Conservation (phyloP, 176 grass and related monocot species). For the Oryza glaberrima region DNA sequence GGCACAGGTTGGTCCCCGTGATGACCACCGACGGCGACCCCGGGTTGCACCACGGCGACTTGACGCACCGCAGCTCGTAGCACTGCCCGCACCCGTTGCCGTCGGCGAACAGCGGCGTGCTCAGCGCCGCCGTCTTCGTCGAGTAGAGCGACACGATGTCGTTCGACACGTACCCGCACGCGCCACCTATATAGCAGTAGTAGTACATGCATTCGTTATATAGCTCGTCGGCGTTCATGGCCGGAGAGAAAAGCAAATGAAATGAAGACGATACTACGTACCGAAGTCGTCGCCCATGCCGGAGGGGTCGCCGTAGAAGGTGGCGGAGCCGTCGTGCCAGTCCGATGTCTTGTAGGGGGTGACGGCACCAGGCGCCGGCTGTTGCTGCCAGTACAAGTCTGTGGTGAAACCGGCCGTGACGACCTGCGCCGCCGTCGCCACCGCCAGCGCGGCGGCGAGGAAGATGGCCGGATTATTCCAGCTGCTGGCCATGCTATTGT, state of each 20-base stretch:
- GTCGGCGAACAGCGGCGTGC: conserved; percentile 68
- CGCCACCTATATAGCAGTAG: conserved; percentile 33
- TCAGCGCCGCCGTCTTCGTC: conserved; percentile 72
- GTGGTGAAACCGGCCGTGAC: background rate
- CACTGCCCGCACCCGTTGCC: conserved; percentile 57
- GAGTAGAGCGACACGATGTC: conserved; percentile 47
- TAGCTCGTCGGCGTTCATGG: no score
- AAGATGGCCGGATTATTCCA: background rate
- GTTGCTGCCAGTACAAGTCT: background rate
- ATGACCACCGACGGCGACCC: conserved; percentile 45
- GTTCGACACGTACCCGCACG: conserved; percentile 36
- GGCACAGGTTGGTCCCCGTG: conserved; percentile 86
- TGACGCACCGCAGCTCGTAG: conserved; percentile 64
- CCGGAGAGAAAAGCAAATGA: background rate
- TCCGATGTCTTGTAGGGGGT: background rate
- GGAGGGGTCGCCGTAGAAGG: conserved; percentile 73
- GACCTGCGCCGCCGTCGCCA: background rate
- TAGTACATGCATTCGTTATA: background rate
- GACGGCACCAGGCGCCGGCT: background rate
- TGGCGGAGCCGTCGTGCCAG: conserved; percentile 54
- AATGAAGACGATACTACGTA: background rate
- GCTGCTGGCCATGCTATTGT: background rate
- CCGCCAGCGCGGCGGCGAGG: background rate
- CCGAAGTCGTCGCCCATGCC: conserved; percentile 58
- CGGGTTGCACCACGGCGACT: conserved; percentile 41